Conservation (phyloP, 2,329 filamentous ascomycete genomes). For the Shiraia bambusicola region DNA sequence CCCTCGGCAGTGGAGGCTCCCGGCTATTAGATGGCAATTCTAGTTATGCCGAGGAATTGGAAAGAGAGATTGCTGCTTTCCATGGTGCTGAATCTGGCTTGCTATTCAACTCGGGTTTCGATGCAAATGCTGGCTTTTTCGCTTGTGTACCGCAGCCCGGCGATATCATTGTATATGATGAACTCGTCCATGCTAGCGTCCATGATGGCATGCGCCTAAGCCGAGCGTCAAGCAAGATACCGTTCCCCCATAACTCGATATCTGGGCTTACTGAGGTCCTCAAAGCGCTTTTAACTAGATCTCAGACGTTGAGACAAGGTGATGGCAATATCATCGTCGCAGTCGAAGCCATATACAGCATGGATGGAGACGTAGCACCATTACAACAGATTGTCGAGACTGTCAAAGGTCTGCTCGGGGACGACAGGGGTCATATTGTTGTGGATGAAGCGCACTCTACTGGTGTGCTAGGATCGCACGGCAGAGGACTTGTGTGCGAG, state of each 20-base stretch:
- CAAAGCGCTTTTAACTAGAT: constrained; percentile 10
- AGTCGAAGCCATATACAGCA: constrained; percentile 62
- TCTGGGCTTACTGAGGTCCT: constrained; percentile 46
- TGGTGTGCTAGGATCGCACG: constrained; percentile 59
- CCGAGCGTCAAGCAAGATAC: constrained; percentile 51
- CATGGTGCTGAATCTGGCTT: constrained; percentile 60
- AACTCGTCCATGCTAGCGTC: constrained; percentile 74
- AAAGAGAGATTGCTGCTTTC: constrained; percentile 60
- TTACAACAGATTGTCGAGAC: constrained; percentile 61
- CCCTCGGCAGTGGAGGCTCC: constrained; percentile 60
- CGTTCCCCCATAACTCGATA: constrained; percentile 62
- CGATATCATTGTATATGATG: constrained; percentile 64
- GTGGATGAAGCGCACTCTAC: constrained; percentile 71
- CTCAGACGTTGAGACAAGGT: constrained; percentile 21
- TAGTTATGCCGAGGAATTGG: constrained; percentile 59
- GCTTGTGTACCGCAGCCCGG: constrained; percentile 50
- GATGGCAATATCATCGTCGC: constrained; percentile 35
- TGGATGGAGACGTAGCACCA: constrained; percentile 76
- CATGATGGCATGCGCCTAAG: constrained; percentile 72
- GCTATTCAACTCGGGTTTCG: constrained; percentile 60
- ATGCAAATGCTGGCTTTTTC: constrained; percentile 53
- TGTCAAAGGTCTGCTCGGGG: constrained; percentile 58
- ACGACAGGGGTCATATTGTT: constrained; percentile 62
- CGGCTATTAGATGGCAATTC: constrained; percentile 68
- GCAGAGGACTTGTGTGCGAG: constrained; percentile 57